A percentile compares a stretch with the other conserved stretches of the same genome.
Evolutionary conservation across 352 stramenopile species (phyloP).

Genomic region (Phytophthora boehmeriae): DNA sequence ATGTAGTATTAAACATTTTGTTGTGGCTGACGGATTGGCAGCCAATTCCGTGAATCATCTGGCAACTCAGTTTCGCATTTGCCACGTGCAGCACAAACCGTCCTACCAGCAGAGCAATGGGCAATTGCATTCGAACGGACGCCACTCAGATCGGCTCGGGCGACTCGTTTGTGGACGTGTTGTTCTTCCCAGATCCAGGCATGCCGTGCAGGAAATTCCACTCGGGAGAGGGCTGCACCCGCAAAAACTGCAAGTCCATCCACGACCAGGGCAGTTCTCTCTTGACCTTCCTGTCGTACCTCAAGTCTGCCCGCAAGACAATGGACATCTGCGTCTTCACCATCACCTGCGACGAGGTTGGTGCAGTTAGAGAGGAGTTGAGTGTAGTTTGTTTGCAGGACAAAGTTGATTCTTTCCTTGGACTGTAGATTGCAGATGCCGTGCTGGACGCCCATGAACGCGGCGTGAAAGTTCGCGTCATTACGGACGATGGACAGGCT

Average conservation of each 20-base stretch:
- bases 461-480: constrained; percentile 60
- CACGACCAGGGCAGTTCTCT: constrained; percentile 68
- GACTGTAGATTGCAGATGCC: constrained; percentile 56
- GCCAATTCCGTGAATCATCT: not conserved
- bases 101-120: constrained; percentile 36
- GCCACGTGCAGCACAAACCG: not conserved
- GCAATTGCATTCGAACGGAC: constrained; percentile 57
- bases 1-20: too few species aligned
- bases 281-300: constrained; percentile 54
- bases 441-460: constrained; percentile 61
- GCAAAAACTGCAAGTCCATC: constrained; percentile 70
- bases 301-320: constrained; percentile 45
- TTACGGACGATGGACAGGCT: constrained; percentile 69
- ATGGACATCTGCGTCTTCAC: constrained; percentile 82
- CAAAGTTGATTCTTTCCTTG: constrained; percentile 1
- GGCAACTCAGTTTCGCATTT: constrained; percentile 24
- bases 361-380: not conserved
- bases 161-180: constrained; percentile 73
- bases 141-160: constrained; percentile 17
- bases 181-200: constrained; percentile 72
- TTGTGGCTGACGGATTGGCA: not conserved
- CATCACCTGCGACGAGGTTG: constrained; percentile 74
- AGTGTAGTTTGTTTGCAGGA: not conserved
- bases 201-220: constrained; percentile 70
- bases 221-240: constrained; percentile 51